Conservation (phyloP, 495 filamentous ascomycete species). For the Annulohypoxylon moriforme region DNA sequence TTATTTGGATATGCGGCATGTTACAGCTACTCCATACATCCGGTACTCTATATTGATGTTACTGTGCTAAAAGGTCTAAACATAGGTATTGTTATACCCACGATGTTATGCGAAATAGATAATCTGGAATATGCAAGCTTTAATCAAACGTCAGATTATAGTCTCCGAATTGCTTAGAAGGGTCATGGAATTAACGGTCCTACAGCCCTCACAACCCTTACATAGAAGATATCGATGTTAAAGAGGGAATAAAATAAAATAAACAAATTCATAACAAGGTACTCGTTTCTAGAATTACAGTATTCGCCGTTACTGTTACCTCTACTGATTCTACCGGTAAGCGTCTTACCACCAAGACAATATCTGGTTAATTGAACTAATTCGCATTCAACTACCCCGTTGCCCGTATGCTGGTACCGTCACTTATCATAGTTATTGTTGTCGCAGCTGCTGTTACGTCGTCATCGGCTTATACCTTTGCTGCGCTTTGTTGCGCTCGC, state of each 20-base stretch:
- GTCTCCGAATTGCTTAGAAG: slow-evolving; percentile 29
- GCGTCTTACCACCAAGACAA: slow-evolving; percentile 39
- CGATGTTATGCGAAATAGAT: slow-evolving; percentile 2
- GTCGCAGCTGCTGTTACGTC: slow-evolving; percentile 34
- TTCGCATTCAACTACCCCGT: slow-evolving; percentile 22
- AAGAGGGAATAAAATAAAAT: neutral
- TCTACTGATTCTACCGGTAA: slow-evolving; percentile 36
- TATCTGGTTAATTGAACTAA: slow-evolving; percentile 30
- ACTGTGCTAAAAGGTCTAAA: neutral
- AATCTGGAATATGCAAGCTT: slow-evolving; percentile 22
- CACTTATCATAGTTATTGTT: slow-evolving; percentile 19
- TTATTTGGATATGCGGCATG: neutral
- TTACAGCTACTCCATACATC: neutral
- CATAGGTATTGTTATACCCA: neutral
- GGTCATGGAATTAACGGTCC: slow-evolving; percentile 25
- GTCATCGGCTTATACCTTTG: slow-evolving; percentile 7
- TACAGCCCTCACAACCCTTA: slow-evolving; percentile 2
- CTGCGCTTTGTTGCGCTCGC: neutral
- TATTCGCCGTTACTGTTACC: slow-evolving; percentile 7
- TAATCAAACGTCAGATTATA: slow-evolving; percentile 30
- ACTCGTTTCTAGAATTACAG: slow-evolving; percentile 17
- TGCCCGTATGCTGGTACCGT: slow-evolving; percentile 14
- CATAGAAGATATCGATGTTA: neutral
- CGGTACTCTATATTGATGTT: neutral
- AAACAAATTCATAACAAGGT: neutral